Conservation (phyloP, 139 green algal species). For the Tetraselmis striata region DNA sequence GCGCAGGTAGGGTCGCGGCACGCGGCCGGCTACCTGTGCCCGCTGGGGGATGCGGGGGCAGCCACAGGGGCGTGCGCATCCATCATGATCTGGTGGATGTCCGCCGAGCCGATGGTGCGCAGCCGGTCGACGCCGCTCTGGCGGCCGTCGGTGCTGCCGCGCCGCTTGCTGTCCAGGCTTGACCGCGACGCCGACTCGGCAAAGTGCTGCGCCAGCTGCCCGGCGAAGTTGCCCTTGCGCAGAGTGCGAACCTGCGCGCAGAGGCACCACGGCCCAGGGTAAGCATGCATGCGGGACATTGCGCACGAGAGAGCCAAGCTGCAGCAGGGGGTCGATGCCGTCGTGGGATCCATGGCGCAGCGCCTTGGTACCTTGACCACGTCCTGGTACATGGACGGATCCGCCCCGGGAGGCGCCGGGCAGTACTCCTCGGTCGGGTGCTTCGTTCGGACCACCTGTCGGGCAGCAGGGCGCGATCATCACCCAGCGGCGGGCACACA, state of each 20-base stretch:
- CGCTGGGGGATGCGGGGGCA: background rate
- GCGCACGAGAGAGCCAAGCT: too few relatives aligned
- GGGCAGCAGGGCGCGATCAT: too few relatives aligned
- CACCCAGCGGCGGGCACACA: too few relatives aligned
- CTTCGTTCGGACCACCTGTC: background rate
- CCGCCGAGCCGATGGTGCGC: background rate
- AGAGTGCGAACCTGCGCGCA: background rate
- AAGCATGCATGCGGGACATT: too few relatives aligned
- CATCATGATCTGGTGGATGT: background rate
- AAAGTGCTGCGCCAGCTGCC: background rate
- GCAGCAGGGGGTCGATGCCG: too few relatives aligned
- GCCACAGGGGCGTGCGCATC: background rate
- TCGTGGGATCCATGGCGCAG: too few relatives aligned
- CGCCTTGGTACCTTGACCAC: background rate
- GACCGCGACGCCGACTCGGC: background rate
- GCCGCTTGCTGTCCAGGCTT: background rate
- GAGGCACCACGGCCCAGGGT: too few relatives aligned
- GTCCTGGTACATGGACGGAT: background rate
- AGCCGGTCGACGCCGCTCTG: background rate
- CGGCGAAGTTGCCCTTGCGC: background rate
- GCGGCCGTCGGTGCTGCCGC: background rate
- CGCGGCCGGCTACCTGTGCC: background rate
- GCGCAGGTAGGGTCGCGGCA: too few relatives aligned
- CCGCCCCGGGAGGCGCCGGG: too few relatives aligned
- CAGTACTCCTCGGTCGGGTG: background rate